Conservation (phyloP, 306 rosid genomes). For the Trichosanthes cucumerina region DNA sequence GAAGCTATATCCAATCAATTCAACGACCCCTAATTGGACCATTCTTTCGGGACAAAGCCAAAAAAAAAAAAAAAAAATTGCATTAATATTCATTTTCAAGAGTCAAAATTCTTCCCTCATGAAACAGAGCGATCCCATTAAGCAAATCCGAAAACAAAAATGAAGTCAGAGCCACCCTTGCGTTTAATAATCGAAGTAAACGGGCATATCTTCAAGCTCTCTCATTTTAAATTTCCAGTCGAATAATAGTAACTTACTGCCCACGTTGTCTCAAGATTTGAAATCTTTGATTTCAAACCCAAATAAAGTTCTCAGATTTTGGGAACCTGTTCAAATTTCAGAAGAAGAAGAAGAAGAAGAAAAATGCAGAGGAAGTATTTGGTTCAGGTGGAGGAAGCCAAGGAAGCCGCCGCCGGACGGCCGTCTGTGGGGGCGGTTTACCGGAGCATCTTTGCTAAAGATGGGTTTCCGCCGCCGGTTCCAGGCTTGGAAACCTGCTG, state of each 20-base stretch:
- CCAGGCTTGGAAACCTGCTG: constrained; percentile 69
- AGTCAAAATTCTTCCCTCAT: neutral
- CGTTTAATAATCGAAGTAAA: neutral
- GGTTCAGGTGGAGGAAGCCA: constrained; percentile 57
- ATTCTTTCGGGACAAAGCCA: neutral
- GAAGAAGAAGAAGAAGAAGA: neutral
- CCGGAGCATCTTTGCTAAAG: constrained; percentile 70
- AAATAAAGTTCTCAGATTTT: neutral
- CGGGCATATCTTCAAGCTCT: neutral
- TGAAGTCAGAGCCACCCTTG: neutral
- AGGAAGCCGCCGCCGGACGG: constrained; percentile 36
- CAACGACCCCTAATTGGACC: neutral
- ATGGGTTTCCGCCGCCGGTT: constrained; percentile 66
- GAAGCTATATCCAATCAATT: neutral
- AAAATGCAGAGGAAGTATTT: constrained; percentile 28
- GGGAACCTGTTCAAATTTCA: neutral
- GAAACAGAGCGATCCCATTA: neutral
- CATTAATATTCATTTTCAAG: neutral
- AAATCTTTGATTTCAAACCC: neutral
- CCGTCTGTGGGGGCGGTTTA: constrained; percentile 74
- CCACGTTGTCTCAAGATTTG: neutral
- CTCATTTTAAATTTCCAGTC: neutral
- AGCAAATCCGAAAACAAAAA: neutral
- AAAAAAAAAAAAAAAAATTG: neutral
- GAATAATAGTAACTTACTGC: neutral